Conservation (phyloP, 192 early-diverging fungal species). For the Piromyces sp. region DNA sequence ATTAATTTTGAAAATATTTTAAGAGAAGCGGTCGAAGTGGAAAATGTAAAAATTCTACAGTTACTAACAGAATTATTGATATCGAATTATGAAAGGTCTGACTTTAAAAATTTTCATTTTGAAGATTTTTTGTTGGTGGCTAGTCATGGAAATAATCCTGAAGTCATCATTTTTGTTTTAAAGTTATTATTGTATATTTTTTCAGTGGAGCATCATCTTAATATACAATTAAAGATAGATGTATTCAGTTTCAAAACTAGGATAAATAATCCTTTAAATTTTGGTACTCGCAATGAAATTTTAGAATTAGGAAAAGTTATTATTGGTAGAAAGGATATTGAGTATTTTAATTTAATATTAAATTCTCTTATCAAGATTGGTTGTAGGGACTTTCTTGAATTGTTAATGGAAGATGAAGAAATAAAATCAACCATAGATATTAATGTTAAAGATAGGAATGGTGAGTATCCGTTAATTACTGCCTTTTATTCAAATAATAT, state of each 20-base stretch:
- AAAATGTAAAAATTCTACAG: background rate
- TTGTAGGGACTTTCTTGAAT: background rate
- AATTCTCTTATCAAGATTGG: background rate
- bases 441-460: background rate
- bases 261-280: background rate
- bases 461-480: background rate
- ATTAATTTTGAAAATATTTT: background rate
- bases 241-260: background rate
- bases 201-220: too few relatives aligned
- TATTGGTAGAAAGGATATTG: background rate
- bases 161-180: background rate
- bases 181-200: background rate
- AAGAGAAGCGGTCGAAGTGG: background rate
- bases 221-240: background rate
- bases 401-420: background rate
- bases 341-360: background rate
- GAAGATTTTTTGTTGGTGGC: background rate
- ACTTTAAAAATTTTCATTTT: background rate
- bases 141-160: background rate
- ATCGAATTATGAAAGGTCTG: background rate
- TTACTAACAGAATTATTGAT: background rate
- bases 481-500: background rate
- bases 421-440: background rate
- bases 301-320: background rate
- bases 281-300: background rate